Evolutionary conservation across 2,329 filamentous ascomycete species (phyloP), one percentile per base, ranked within the genome.

Genomic region (Aspergillus latus): DNA sequence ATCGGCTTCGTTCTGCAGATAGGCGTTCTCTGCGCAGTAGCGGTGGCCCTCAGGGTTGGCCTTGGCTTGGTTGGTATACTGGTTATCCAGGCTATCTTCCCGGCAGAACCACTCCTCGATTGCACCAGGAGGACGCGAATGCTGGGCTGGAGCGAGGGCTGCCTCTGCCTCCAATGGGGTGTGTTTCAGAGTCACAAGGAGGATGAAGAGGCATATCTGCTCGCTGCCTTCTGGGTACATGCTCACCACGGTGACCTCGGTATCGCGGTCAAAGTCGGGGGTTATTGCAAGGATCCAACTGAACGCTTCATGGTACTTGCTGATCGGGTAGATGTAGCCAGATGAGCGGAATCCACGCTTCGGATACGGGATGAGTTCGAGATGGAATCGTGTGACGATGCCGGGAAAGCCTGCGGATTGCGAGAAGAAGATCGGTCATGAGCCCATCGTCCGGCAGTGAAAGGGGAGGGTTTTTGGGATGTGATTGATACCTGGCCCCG

Each of bases 21-120:
- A 84, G 0, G 72, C 75, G 61, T 83, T 84, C 51, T 84, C 81
- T 1, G 72, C 71, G 50, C 71, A 74, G 66, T 82, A 84, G 5
- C 80, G 74, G 68, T 81, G 77, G 2, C 67, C 68, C n/a, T 68
- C 58, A 0, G 82, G 81, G 62, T 82, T 81, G n/a, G 78, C 76
- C 0, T 63, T 61, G 1, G 67, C 70, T 65, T 84, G 80, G 13
- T 70, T 66, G 3, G 67, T 72, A 3, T 79, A 82, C 9, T 71
- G 67, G 11, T 54, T 47, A 0, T 60, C 59, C 2, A 44, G 46
- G 26, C 61, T 67, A 32, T 66, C 65, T n/a, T 60, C 52, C 36
- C 71, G 58, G 60, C 72, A 76, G 57, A 78, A 74, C 51, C 69
- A 62, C 2, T 44, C 9, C 1, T 28, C 7, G 4, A 28, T 3